Evolutionary conservation across 2,329 filamentous ascomycete species (phyloP).

Genomic region (Pseudonectria foliicola): DNA sequence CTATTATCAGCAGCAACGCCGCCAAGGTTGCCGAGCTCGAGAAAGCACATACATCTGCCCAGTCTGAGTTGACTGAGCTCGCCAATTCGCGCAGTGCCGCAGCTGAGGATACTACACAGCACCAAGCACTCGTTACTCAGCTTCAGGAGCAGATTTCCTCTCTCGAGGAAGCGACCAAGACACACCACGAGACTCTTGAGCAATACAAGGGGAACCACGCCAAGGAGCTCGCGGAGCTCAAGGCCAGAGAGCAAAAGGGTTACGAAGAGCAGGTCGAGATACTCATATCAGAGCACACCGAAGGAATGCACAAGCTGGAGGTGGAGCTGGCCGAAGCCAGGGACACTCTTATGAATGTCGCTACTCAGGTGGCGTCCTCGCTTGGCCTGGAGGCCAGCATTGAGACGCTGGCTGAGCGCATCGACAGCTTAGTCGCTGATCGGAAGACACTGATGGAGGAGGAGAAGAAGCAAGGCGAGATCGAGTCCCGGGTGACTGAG

Average conservation of each 20-base stretch:
- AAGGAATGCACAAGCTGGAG: conserved; percentile 49
- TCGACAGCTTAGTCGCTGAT: conserved; percentile 48
- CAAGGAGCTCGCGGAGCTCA: conserved; percentile 43
- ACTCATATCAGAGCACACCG: conserved; percentile 54
- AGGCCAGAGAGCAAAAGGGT: conserved; percentile 42
- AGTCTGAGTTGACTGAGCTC: conserved; percentile 61
- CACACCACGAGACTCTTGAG: conserved; percentile 44
- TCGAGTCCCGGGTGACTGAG: conserved; percentile 49
- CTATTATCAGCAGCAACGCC: conserved; percentile 61
- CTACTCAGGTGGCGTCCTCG: conserved; percentile 54
- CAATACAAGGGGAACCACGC: conserved; percentile 43
- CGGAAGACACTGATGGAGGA: conserved; percentile 54
- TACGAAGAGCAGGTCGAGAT: conserved; percentile 51
- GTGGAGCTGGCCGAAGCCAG: conserved; percentile 58
- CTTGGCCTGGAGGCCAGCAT: conserved; percentile 57
- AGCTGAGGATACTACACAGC: conserved; percentile 35
- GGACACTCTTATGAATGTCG: conserved; percentile 57
- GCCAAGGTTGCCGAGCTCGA: conserved; percentile 68
- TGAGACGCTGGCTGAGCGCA: conserved; percentile 59
- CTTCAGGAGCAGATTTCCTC: conserved; percentile 53
- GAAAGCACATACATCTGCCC: conserved; percentile 58
- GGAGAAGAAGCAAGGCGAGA: conserved; percentile 50
- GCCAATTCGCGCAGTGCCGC: conserved; percentile 51
- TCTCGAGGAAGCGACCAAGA: conserved; percentile 51
- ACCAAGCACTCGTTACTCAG: conserved; percentile 41